Evolutionary conservation across 2,329 filamentous ascomycete genomes (phyloP).

Genomic region (Pseudocercospora eumusae): DNA sequence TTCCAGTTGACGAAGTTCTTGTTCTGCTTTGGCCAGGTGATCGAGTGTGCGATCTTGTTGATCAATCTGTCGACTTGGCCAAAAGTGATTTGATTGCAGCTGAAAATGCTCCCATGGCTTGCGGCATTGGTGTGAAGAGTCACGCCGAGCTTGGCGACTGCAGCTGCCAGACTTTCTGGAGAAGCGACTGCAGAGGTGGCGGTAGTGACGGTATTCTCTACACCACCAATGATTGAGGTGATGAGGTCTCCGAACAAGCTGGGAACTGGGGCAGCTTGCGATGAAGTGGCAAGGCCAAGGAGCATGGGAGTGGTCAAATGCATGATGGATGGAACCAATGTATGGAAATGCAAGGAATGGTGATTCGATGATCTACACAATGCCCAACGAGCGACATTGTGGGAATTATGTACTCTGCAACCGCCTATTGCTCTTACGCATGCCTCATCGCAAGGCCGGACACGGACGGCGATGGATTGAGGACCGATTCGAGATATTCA

Average conservation of each 20-base stretch:
- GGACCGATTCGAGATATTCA: neutral
- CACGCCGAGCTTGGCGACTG: slow-evolving; percentile 17
- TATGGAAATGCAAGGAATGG: neutral
- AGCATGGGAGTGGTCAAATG: slow-evolving; percentile 6
- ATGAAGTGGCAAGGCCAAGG: slow-evolving; percentile 15
- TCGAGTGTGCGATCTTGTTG: slow-evolving; percentile 16
- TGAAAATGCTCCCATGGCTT: slow-evolving; percentile 15
- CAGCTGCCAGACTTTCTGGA: slow-evolving; percentile 11
- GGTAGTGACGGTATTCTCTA: slow-evolving; percentile 14
- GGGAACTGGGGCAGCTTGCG: slow-evolving; percentile 14
- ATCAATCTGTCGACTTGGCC: slow-evolving; percentile 5
- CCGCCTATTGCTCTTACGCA: neutral
- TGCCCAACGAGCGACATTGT: neutral
- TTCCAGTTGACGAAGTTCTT: slow-evolving; percentile 16
- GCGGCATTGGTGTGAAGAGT: slow-evolving; percentile 12
- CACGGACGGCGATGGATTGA: neutral
- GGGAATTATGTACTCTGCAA: neutral
- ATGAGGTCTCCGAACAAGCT: slow-evolving; percentile 16
- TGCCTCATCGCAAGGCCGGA: neutral
- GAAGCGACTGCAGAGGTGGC: slow-evolving; percentile 11
- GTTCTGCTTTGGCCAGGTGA: slow-evolving; percentile 15
- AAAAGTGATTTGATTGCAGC: slow-evolving; percentile 13
- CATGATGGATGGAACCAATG: slow-evolving; percentile 6
- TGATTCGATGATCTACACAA: neutral
- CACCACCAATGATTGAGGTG: slow-evolving; percentile 1